Evolutionary conservation across 73 alveolate species (phyloP), one percentile per base, ranked within the genome.

Genomic region (Tetrahymena thermophila): DNA sequence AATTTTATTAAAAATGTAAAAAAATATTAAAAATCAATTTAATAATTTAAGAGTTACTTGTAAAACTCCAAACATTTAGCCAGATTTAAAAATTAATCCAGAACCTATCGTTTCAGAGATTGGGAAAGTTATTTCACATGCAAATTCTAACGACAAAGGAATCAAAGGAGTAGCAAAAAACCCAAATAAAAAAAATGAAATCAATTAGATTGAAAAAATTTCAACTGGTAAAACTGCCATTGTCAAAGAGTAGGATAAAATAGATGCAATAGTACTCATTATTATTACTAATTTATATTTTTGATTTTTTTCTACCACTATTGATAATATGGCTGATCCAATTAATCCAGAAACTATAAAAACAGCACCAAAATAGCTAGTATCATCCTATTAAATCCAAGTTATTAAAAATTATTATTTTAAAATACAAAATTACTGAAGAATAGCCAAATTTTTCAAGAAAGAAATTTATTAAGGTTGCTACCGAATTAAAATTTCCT

Each of bases 101-200:
- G 97, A 98, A 15, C 98, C 93, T 93, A 98, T 94, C 35, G 99
- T 97, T 96, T 98, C 99, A 2, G 97, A 96, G 71, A 97, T 97
- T 11, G 99, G 99, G 94, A 94, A 98, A 25, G 99, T 96, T 7
- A 98, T 93, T 96, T 98, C 99, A 84, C 96, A 97, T 21, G 98
- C 99, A 96, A 97, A 98, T 43, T 97, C 96, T 94, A 96, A 96
- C 1, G 98, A 96, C 10, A 97, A 94, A 25, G 99, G 98, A 34
- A 97, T 95, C 35, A 97, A 96, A 28, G 99, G 99, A 6, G 97
- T 96, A 34, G 97, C 97, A 71, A 95, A 85, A 25, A 97, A 94
- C 6, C 99, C 99, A 37, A 97, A 85, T 16, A 97, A 84, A 40
- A 98, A 97, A 57, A 96, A 93, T 35, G 93, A 94, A 42, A 96